Conservation (phyloP, 176 grass and related monocot genomes). For the Cenchrus purpureus region DNA sequence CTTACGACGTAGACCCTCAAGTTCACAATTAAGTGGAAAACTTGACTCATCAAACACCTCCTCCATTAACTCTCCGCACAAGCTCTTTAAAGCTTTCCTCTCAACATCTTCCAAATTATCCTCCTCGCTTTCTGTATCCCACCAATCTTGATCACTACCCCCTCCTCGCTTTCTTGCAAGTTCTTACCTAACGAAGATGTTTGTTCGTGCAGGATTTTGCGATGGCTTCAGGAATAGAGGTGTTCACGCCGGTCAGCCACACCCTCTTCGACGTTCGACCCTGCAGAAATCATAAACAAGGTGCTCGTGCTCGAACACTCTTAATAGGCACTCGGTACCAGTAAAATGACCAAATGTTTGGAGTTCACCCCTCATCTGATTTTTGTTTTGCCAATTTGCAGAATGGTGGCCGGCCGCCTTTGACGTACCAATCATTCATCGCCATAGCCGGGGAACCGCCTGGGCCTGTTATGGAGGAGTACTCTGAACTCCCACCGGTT, state of each 20-base stretch:
- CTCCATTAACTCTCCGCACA: too few relatives aligned
- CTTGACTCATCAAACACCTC: too few relatives aligned
- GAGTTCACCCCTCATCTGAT: neutral
- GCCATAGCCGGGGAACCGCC: constrained; percentile 58
- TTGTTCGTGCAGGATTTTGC: constrained; percentile 74
- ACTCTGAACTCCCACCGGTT: constrained; percentile 63
- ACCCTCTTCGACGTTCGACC: constrained; percentile 63
- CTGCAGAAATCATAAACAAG: constrained; percentile 72
- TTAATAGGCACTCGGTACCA: neutral
- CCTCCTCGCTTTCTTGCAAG: neutral
- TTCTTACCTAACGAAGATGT: neutral
- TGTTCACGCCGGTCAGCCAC: constrained; percentile 77
- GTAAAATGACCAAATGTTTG: neutral
- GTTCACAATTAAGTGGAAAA: too few relatives aligned
- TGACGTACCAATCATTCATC: constrained; percentile 88
- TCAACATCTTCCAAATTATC: too few relatives aligned
- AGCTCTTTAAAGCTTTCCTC: too few relatives aligned
- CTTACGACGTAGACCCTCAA: too few relatives aligned
- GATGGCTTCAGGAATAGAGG: constrained; percentile 56
- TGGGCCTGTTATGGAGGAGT: constrained; percentile 51
- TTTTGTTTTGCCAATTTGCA: constrained; percentile 27
- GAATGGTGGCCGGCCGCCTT: constrained; percentile 66
- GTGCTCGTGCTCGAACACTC: constrained; percentile 12
- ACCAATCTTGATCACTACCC: too few relatives aligned
- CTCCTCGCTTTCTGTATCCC: too few relatives aligned